Percentiles rank a stretch among this genome's conserved stretches.
phyloP scores from a whole-genome alignment of 1,284 basidiomycete species.

The Hemileia vastatrix region DNA sequence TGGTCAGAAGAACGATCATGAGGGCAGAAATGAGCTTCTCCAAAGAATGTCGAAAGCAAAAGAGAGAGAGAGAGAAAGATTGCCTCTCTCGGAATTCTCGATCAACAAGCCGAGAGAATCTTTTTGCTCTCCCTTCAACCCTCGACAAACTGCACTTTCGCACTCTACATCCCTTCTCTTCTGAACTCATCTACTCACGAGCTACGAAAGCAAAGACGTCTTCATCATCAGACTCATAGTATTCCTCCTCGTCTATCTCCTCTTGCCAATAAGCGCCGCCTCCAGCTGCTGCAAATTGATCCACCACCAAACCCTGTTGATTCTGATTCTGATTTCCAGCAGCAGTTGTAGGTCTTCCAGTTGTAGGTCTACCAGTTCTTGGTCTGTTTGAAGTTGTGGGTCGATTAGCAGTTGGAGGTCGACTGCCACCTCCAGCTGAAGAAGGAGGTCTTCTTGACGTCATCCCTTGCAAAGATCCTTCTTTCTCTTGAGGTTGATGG shows the following conservation, averaged over 20 bases:
- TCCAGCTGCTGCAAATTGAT: background rate
- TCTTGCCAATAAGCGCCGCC: conserved; percentile 19
- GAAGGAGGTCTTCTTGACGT: background rate
- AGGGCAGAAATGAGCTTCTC: too few species aligned
- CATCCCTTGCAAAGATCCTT: background rate
- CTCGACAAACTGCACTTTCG: too few species aligned
- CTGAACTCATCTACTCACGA: conserved; percentile 22
- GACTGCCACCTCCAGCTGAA: background rate
- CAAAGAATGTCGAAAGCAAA: too few species aligned
- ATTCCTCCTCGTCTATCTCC: conserved; percentile 34
- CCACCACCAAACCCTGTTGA: background rate
- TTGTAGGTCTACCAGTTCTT: background rate
- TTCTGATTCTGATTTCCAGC: background rate
- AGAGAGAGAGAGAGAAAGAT: too few species aligned
- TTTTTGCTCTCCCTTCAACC: too few species aligned
- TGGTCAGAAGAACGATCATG: too few species aligned
- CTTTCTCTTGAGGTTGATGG: background rate
- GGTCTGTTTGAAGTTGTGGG: background rate
- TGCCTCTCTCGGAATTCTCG: too few species aligned
- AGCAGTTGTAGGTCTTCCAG: background rate
- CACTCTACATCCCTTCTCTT: background rate
- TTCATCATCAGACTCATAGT: conserved; percentile 37
- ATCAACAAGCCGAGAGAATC: too few species aligned
- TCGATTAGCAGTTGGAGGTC: background rate
- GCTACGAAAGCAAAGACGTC: conserved; percentile 42